Percentiles rank a stretch among this genome's conserved stretches.
Conservation (phyloP, 148 eudicot species). For the Pharnaceum exiguum region DNA sequence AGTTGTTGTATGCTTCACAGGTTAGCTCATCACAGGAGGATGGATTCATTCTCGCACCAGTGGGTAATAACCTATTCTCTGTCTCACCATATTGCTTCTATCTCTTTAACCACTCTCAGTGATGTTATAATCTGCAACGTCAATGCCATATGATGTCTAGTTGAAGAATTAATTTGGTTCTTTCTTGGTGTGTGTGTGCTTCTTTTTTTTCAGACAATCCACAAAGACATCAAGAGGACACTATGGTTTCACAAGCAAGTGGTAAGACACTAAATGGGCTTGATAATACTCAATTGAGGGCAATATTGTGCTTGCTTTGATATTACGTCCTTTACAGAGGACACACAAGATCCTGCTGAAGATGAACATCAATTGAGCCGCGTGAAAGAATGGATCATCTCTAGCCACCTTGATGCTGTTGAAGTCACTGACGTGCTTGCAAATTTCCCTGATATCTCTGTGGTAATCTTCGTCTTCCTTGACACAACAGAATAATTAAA, state of each 20-base stretch:
- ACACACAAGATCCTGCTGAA: constrained; percentile 81
- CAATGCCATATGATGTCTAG: background rate
- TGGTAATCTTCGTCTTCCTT: constrained; percentile 35
- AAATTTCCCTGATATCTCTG: constrained; percentile 76
- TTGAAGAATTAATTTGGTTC: background rate
- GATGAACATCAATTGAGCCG: constrained; percentile 76
- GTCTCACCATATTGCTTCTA: background rate
- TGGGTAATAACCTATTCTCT: constrained; percentile 40
- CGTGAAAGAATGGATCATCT: constrained; percentile 77
- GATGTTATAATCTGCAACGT: background rate
- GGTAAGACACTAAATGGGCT: background rate
- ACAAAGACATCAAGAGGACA: constrained; percentile 30
- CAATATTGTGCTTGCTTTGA: background rate
- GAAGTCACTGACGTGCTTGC: constrained; percentile 69
- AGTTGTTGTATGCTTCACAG: constrained; percentile 26
- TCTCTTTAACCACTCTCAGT: background rate
- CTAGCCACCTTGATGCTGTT: constrained; percentile 49
- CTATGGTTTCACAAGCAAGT: constrained; percentile 46
- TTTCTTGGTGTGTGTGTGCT: too few species aligned
- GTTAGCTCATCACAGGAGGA: constrained; percentile 54
- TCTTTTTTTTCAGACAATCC: constrained; percentile 34
- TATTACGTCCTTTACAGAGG: constrained; percentile 39
- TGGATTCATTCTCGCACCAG: constrained; percentile 56
- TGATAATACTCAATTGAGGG: background rate
- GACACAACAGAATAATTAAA: background rate